These are phyloP conservation scores for Arthrobotrys conoides DNA, from an alignment of 2,329 filamentous ascomycete genomes.

Conservation along the genomic window DNA sequence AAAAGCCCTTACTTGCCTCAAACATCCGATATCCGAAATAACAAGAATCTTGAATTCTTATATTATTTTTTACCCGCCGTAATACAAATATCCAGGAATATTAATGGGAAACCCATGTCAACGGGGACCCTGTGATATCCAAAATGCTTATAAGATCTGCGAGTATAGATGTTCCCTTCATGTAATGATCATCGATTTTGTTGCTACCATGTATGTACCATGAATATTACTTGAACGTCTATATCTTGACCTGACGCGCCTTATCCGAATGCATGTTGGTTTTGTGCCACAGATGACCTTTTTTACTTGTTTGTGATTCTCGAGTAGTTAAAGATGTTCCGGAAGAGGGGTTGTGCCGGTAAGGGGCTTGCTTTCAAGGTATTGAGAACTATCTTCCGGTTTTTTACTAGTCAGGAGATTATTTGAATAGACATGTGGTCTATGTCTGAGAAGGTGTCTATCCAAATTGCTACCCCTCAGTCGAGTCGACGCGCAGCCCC, in stretches of 20 bases:
- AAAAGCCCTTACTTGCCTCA: not conserved
- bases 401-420: not conserved
- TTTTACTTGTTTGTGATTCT: not conserved
- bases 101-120: not conserved
- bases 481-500: not conserved
- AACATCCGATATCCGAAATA: conserved; percentile 8
- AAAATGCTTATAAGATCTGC: conserved; percentile 2
- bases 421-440: not conserved
- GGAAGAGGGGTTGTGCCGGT: not conserved
- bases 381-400: not conserved
- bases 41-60: no score
- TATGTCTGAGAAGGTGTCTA: not conserved
- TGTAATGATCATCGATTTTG: conserved; percentile 13
- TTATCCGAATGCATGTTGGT: not conserved
- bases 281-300: not conserved
- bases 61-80: conserved; percentile 11
- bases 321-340: not conserved
- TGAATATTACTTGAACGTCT: no score
- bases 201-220: not conserved
- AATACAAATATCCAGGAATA: not conserved
- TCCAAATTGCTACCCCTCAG: not conserved
- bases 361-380: not conserved
- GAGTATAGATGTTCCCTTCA: not conserved
- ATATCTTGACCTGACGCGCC: conserved; percentile 6
- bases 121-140: conserved; percentile 14